These are phyloP conservation scores for Hyaloscypha variabilis DNA, from an alignment of 495 filamentous ascomycete genomes.

Conservation along the genomic window DNA sequence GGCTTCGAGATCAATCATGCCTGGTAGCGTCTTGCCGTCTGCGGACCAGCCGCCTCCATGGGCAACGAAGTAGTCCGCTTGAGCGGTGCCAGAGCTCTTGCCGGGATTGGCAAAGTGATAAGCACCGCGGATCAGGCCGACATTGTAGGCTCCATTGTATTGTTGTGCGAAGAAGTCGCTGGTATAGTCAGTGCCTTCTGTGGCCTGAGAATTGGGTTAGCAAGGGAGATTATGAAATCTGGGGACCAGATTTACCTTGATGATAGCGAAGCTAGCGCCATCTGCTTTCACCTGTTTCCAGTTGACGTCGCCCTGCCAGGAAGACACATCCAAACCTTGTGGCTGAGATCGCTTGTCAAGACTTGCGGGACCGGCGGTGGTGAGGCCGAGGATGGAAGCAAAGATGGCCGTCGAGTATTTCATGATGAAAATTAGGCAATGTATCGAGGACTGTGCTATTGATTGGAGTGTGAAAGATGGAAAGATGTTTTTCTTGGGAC, in stretches of 20 bases:
- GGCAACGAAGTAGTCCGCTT: slow-evolving; percentile 61
- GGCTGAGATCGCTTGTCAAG: slow-evolving; percentile 44
- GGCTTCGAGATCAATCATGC: slow-evolving; percentile 67
- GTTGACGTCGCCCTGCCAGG: slow-evolving; percentile 60
- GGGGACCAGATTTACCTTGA: slow-evolving; percentile 52
- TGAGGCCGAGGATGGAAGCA: neutral
- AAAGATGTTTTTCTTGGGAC: no score
- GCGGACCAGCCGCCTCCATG: slow-evolving; percentile 65
- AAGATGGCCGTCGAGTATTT: neutral
- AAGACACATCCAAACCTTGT: slow-evolving; percentile 67
- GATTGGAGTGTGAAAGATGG: no score
- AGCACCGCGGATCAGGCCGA: slow-evolving; percentile 61
- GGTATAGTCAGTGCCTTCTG: slow-evolving; percentile 58
- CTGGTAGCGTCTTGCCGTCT: slow-evolving; percentile 65
- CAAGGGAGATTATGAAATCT: neutral
- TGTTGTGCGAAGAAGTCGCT: slow-evolving; percentile 57
- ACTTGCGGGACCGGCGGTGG: slow-evolving; percentile 30
- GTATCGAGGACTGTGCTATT: neutral
- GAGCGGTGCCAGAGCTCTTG: slow-evolving; percentile 48
- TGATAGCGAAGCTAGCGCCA: slow-evolving; percentile 69
- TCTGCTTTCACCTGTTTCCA: slow-evolving; percentile 54
- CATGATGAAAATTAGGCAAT: no score
- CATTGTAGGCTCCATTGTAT: slow-evolving; percentile 55
- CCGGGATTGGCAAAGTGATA: slow-evolving; percentile 67
- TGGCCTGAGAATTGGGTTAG: slow-evolving; percentile 45